Percentiles rank a stretch among this genome's conserved stretches.
phyloP scores from a whole-genome alignment of 306 rosid genomes.

The Gleditsia sinensis region DNA sequence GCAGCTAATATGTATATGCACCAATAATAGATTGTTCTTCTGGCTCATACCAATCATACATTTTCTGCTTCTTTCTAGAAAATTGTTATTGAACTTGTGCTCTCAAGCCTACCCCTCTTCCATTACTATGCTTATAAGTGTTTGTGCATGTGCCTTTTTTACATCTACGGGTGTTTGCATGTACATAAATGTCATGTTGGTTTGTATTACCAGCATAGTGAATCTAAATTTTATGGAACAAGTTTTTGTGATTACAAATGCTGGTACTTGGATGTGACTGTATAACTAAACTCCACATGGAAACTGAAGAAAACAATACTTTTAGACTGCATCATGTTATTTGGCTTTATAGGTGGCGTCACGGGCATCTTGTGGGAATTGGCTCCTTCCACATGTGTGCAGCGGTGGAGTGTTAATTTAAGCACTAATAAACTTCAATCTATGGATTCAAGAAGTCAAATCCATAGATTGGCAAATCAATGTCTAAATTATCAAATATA shows the following conservation, averaged over 20 bases:
- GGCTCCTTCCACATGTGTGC: background rate
- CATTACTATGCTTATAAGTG: background rate
- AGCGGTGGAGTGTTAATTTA: slow-evolving; percentile 17
- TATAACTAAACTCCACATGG: slow-evolving; percentile 8
- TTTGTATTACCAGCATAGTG: background rate
- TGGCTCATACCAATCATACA: slow-evolving; percentile 7
- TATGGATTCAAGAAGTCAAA: slow-evolving; percentile 5
- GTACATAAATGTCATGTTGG: background rate
- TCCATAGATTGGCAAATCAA: background rate
- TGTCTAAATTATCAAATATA: slow-evolving; percentile 12
- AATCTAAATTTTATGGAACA: background rate
- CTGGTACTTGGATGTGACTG: slow-evolving; percentile 14
- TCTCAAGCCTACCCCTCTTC: background rate
- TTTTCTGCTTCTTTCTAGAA: slow-evolving; percentile 21
- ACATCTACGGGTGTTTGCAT: background rate
- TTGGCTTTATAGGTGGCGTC: background rate
- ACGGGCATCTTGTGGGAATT: background rate
- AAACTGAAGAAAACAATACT: slow-evolving; percentile 14
- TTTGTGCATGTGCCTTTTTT: background rate
- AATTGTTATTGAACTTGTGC: background rate
- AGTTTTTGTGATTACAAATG: slow-evolving; percentile 12
- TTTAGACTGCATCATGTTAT: background rate
- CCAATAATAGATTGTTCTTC: background rate
- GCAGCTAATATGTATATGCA: slow-evolving; percentile 17
- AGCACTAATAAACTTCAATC: background rate